These are phyloP conservation scores for Sarocladium brachiariae DNA, from an alignment of 2,329 filamentous ascomycete genomes.

Conservation along the genomic window DNA sequence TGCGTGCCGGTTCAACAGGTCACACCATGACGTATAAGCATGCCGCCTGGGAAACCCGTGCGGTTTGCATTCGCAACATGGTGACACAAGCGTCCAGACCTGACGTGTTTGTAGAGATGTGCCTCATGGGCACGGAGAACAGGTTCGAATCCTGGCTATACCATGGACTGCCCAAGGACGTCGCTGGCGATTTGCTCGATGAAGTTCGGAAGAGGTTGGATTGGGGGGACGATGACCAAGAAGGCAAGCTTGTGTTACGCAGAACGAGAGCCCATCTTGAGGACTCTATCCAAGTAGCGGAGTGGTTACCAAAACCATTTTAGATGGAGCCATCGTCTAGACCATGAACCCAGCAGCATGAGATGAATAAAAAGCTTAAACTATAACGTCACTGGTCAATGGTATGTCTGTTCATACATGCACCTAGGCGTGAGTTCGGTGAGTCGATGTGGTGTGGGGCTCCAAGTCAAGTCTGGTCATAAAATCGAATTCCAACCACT, in stretches of 20 bases:
- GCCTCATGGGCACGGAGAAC: constrained; percentile 18
- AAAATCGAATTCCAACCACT: no score
- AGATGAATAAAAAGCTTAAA: no score
- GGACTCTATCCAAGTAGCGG: background rate
- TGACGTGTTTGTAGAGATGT: constrained; percentile 23
- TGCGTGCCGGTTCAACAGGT: constrained; percentile 29
- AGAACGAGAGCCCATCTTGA: constrained; percentile 10
- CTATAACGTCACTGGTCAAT: no score
- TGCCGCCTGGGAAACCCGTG: constrained; percentile 35
- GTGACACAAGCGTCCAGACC: constrained; percentile 22
- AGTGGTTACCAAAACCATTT: no score
- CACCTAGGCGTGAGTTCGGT: no score
- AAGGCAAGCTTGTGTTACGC: constrained; percentile 19
- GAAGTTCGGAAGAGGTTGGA: constrained; percentile 22
- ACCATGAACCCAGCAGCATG: no score
- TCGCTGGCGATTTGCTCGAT: constrained; percentile 19
- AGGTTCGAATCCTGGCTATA: constrained; percentile 16
- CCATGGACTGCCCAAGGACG: constrained; percentile 22
- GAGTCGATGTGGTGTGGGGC: no score
- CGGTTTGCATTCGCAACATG: constrained; percentile 30
- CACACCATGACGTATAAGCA: constrained; percentile 19
- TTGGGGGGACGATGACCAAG: constrained; percentile 22
- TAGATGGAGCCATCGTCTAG: no score
- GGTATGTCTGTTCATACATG: no score
- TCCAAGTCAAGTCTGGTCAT: no score